Evolutionary conservation across 176 grass and related monocot genomes (phyloP).

Genomic region (Hordeum marinum): DNA sequence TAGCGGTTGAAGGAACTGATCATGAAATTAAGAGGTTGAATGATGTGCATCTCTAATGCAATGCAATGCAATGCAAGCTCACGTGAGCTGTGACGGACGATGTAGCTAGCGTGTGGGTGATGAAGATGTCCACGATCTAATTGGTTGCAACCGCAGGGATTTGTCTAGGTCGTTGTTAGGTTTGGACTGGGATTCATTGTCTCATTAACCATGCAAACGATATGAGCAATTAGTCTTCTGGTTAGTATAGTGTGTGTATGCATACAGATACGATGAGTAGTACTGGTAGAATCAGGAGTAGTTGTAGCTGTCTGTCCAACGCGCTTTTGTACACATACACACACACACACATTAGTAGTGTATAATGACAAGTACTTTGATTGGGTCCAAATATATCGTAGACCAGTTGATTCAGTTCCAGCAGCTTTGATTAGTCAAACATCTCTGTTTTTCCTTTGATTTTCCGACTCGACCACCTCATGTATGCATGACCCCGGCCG

Average conservation of each 20-base stretch:
- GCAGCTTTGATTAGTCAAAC: background rate
- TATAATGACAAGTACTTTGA: background rate
- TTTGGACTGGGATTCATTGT: conserved; percentile 24
- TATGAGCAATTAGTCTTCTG: background rate
- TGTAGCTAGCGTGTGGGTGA: background rate
- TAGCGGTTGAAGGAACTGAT: conserved; percentile 9
- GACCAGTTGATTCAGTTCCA: background rate
- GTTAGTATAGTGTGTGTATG: too few relatives aligned
- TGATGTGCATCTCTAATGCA: background rate
- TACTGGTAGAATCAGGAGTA: too few relatives aligned
- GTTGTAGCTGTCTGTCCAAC: too few relatives aligned
- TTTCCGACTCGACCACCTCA: background rate
- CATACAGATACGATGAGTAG: too few relatives aligned
- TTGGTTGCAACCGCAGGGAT: conserved; percentile 9
- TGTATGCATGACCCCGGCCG: background rate
- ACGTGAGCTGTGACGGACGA: conserved; percentile 30
- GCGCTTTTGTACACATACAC: too few relatives aligned
- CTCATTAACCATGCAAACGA: background rate
- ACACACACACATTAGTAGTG: background rate
- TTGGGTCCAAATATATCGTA: background rate
- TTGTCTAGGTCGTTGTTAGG: background rate
- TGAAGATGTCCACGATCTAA: background rate
- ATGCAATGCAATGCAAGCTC: conserved; percentile 24
- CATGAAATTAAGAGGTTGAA: background rate
- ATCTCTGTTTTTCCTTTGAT: background rate